These are phyloP conservation scores for Ganoderma lucidum DNA, from an alignment of 1,284 basidiomycete genomes.

Conservation along the genomic window DNA sequence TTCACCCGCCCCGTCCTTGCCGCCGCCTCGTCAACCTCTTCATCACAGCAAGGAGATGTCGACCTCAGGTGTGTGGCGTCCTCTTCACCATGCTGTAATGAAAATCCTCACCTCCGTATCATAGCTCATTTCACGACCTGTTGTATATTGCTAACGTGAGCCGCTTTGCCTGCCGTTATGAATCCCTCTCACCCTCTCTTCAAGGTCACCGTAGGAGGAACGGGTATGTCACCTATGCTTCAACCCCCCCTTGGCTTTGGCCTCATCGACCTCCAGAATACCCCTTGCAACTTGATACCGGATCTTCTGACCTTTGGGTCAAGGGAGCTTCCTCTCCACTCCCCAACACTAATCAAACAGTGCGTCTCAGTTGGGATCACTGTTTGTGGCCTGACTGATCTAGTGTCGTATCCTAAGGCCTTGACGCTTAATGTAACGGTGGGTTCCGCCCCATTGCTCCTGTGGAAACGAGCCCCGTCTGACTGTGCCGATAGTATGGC, in stretches of 20 bases:
- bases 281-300: slow-evolving; percentile 80
- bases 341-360: slow-evolving; percentile 60
- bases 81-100: neutral
- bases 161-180: slow-evolving; percentile 20
- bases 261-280: slow-evolving; percentile 54
- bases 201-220: slow-evolving; percentile 70
- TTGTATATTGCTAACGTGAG: slow-evolving; percentile 79
- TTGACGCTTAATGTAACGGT: slow-evolving; percentile 67
- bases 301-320: slow-evolving; percentile 85
- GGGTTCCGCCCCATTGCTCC: slow-evolving; percentile 35
- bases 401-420: slow-evolving; percentile 41
- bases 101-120: neutral
- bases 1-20: slow-evolving; percentile 37
- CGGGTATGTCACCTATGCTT: slow-evolving; percentile 50
- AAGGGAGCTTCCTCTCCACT: slow-evolving; percentile 58
- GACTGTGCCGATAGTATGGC: slow-evolving; percentile 62
- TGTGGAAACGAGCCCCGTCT: neutral
- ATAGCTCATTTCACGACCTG: slow-evolving; percentile 74
- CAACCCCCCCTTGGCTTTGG: neutral
- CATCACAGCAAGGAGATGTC: slow-evolving; percentile 33
- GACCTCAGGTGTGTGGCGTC: slow-evolving; percentile 40
- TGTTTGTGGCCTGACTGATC: slow-evolving; percentile 3
- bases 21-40: slow-evolving; percentile 24
- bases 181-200: slow-evolving; percentile 1
- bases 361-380: slow-evolving; percentile 41